Conservation (phyloP, 352 stramenopile genomes). For the Phytophthora nicotianae region DNA sequence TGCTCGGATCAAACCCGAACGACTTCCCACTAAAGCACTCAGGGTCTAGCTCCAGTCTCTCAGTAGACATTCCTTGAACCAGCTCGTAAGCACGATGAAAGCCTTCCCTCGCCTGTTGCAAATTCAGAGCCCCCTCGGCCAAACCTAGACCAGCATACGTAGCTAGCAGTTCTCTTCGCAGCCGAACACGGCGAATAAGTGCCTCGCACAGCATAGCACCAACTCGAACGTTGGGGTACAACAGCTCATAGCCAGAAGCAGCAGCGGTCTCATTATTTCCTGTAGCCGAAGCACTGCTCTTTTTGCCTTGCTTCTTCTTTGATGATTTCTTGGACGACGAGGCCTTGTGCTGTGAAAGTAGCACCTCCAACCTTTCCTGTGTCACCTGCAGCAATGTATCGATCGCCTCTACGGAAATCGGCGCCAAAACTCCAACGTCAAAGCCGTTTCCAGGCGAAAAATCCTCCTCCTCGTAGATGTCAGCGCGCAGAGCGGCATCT, state of each 20-base stretch:
- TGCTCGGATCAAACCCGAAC: slow-evolving; percentile 75
- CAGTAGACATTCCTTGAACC: slow-evolving; percentile 49
- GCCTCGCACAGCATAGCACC: slow-evolving; percentile 62
- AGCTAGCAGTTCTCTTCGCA: slow-evolving; percentile 53
- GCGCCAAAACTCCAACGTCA: slow-evolving; percentile 57
- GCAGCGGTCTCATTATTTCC: slow-evolving; percentile 9
- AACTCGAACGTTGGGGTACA: slow-evolving; percentile 61
- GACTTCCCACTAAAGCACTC: slow-evolving; percentile 73
- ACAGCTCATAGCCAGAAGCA: slow-evolving; percentile 35
- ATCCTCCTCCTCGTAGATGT: slow-evolving; percentile 98
- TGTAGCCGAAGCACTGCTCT: slow-evolving; percentile 3
- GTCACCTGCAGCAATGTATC: slow-evolving; percentile 46
- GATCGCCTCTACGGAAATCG: slow-evolving; percentile 44
- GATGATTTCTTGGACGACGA: slow-evolving; percentile 54
- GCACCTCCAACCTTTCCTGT: slow-evolving; percentile 50
- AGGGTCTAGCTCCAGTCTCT: slow-evolving; percentile 67
- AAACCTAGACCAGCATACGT: slow-evolving; percentile 54
- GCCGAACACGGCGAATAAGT: slow-evolving; percentile 60
- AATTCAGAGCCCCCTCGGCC: slow-evolving; percentile 48
- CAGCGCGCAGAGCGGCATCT: slow-evolving; percentile 86
- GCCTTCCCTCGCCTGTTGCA: slow-evolving; percentile 41
- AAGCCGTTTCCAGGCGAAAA: slow-evolving; percentile 84
- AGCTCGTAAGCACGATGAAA: slow-evolving; percentile 54
- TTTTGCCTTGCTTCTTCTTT: slow-evolving; percentile 76
- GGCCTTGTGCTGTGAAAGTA: slow-evolving; percentile 50